These are phyloP conservation scores for Yarrowia sp. DNA, from an alignment of 805 yeast genomes.

Conservation along the genomic window DNA sequence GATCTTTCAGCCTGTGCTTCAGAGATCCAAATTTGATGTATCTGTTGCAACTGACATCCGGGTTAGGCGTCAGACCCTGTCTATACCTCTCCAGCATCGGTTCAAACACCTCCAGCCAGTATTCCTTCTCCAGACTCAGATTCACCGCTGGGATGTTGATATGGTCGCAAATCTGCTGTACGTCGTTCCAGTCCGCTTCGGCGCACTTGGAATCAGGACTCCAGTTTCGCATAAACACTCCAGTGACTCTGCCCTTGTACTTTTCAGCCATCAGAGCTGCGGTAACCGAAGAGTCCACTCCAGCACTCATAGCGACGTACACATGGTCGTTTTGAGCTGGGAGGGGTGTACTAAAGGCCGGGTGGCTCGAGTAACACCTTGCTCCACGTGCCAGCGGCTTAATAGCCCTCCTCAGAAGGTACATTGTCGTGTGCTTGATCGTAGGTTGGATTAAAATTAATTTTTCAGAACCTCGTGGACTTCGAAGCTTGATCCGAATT, in stretches of 20 bases:
- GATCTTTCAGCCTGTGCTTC: conserved; percentile 59
- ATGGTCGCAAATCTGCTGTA: conserved; percentile 65
- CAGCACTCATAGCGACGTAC: conserved; percentile 92
- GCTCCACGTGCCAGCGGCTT: conserved; percentile 1
- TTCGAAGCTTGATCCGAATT: conserved; percentile 10
- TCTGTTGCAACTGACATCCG: conserved; percentile 88
- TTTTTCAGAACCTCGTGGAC: conserved; percentile 23
- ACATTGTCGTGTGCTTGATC: conserved; percentile 20
- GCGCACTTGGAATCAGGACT: conserved; percentile 64
- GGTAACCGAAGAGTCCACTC: conserved; percentile 92
- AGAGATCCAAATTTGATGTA: conserved; percentile 87
- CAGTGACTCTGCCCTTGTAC: conserved; percentile 64
- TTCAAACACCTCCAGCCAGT: conserved; percentile 90
- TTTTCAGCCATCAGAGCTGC: conserved; percentile 69
- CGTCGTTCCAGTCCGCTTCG: conserved; percentile 90
- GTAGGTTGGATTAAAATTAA: conserved; percentile 15
- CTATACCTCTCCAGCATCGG: conserved; percentile 85
- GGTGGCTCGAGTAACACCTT: not conserved
- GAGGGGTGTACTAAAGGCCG: not conserved
- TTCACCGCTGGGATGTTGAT: conserved; percentile 73
- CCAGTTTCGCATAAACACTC: conserved; percentile 97
- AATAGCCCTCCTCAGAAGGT: conserved; percentile 2
- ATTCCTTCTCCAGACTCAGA: conserved; percentile 86
- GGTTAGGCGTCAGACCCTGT: conserved; percentile 87
- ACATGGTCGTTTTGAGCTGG: conserved; percentile 52